These are phyloP conservation scores for Ensete ventricosum DNA, from an alignment of 176 grass and related monocot genomes.

Conservation along the genomic window DNA sequence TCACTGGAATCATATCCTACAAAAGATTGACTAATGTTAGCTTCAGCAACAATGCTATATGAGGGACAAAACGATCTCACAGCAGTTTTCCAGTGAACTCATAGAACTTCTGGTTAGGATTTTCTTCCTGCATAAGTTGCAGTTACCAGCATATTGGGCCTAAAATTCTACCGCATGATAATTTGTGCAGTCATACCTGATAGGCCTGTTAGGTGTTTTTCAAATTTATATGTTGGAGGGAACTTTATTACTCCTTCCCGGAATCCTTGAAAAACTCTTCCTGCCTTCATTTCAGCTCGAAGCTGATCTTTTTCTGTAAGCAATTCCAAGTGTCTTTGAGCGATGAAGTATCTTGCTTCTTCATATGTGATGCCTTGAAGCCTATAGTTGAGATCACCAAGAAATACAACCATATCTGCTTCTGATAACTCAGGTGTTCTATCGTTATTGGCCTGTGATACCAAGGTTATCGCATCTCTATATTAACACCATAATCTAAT, in stretches of 20 bases:
- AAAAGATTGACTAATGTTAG: constrained; percentile 15
- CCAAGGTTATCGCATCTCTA: constrained; percentile 20
- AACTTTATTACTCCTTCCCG: constrained; percentile 71
- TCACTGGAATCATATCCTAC: constrained; percentile 86
- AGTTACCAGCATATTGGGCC: background rate
- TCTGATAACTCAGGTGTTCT: constrained; percentile 64
- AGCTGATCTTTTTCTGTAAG: constrained; percentile 80
- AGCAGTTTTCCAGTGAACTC: background rate
- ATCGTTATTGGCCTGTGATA: constrained; percentile 34
- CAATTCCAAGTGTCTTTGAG: constrained; percentile 43
- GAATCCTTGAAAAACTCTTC: constrained; percentile 89
- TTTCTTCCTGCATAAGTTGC: background rate
- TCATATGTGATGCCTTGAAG: constrained; percentile 69
- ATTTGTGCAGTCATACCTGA: constrained; percentile 36
- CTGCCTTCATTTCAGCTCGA: constrained; percentile 61
- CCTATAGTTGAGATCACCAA: constrained; percentile 96
- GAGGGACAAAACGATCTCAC: background rate
- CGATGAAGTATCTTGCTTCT: constrained; percentile 59
- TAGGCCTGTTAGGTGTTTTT: constrained; percentile 52
- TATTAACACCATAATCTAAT: background rate
- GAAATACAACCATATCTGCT: constrained; percentile 77
- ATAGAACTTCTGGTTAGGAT: background rate
- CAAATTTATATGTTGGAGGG: constrained; percentile 92
- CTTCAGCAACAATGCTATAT: background rate
- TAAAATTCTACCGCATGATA: background rate